These are phyloP conservation scores for Pleurotus djamor DNA, from an alignment of 768 basidiomycete genomes.

Conservation along the genomic window DNA sequence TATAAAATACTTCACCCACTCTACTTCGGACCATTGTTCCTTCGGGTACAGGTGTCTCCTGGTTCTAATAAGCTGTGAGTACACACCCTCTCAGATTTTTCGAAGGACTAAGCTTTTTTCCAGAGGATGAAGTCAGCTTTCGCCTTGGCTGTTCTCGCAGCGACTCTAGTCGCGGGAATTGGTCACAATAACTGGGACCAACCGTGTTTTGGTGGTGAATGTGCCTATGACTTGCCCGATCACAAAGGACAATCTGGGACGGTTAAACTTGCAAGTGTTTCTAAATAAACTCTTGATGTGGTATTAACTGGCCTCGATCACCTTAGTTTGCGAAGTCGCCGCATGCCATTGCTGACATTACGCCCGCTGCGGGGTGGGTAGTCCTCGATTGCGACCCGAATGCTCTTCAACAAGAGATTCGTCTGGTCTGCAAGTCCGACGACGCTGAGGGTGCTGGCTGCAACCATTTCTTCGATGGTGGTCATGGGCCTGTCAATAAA, in stretches of 20 bases:
- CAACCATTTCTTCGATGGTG: slow-evolving; percentile 32
- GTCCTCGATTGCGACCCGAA: background rate
- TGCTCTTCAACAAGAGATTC: background rate
- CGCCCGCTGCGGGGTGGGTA: background rate
- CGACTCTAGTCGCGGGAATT: background rate
- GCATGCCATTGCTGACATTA: background rate
- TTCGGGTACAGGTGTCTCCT: too few relatives aligned
- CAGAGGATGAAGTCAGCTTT: slow-evolving; percentile 1
- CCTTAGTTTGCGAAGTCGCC: background rate
- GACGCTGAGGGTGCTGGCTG: slow-evolving; percentile 18
- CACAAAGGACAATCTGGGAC: background rate
- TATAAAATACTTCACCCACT: too few relatives aligned
- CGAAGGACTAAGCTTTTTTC: background rate
- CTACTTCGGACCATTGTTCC: too few relatives aligned
- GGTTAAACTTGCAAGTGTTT: background rate
- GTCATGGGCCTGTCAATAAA: slow-evolving; percentile 38
- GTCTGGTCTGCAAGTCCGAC: background rate
- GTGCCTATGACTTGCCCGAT: background rate
- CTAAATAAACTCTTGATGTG: too few relatives aligned
- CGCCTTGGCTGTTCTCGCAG: background rate
- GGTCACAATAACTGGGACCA: background rate
- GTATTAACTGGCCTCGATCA: too few relatives aligned
- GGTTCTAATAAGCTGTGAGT: too few relatives aligned
- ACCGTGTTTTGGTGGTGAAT: background rate
- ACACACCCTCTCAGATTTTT: too few relatives aligned